phyloP scores from a whole-genome alignment of 1,139 yeast genomes.

The Pichia terricola region DNA sequence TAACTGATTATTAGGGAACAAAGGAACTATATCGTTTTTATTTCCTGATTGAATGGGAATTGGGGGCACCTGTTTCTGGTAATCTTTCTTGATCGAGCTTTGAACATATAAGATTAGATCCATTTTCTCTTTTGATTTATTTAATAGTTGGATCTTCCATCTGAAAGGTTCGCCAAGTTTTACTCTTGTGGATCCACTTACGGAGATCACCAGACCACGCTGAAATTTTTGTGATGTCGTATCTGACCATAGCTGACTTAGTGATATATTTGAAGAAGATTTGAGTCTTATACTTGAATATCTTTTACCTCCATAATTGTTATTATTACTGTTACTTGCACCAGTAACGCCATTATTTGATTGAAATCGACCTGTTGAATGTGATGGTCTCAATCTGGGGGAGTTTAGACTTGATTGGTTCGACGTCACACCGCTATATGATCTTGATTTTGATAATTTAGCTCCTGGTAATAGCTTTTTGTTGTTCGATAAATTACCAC shows the following conservation, averaged over 20 bases:
- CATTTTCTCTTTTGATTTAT: constrained; percentile 39
- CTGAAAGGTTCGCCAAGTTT: constrained; percentile 50
- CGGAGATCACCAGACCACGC: constrained; percentile 45
- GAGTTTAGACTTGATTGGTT: constrained; percentile 5
- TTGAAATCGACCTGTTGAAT: neutral
- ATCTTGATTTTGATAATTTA: constrained; percentile 7
- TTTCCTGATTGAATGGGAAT: constrained; percentile 20
- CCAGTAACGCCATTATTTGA: neutral
- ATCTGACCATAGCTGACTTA: constrained; percentile 23
- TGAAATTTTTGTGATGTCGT: constrained; percentile 9
- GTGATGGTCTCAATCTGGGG: constrained; percentile 1
- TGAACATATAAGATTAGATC: constrained; percentile 30
- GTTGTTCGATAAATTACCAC: neutral
- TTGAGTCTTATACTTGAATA: constrained; percentile 18
- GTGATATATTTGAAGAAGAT: constrained; percentile 28
- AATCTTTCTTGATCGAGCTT: constrained; percentile 23
- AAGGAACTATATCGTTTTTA: constrained; percentile 19
- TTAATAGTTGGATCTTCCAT: constrained; percentile 64
- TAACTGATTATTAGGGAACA: constrained; percentile 20
- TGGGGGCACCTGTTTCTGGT: constrained; percentile 29
- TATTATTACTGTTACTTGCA: neutral
- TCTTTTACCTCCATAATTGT: constrained; percentile 11
- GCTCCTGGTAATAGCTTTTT: constrained; percentile 12
- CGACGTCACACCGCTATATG: constrained; percentile 3
- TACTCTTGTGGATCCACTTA: constrained; percentile 53